Evolutionary conservation across 208 protist species (phyloP), one percentile per base, ranked within the genome.

Genomic region (Entamoeba invadens): DNA sequence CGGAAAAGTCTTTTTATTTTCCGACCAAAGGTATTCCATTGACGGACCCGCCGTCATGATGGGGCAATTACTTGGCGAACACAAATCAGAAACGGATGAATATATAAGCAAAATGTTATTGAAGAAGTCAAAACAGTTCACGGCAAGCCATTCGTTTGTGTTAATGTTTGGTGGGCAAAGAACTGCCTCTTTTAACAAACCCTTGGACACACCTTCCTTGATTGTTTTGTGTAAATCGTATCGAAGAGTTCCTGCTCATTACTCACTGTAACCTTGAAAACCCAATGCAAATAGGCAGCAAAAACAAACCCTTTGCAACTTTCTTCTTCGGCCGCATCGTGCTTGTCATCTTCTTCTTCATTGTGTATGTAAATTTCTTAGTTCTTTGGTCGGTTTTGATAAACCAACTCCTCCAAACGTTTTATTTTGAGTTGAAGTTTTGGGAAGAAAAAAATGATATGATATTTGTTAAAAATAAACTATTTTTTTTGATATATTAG

Each of bases 81-180:
- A 99, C 95, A 98, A 99, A 95, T 99, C 98, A n/a, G 98, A 98
- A 57, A 99, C 97, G 1, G 97, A 98, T 92, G 98, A 98, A 95
- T 99, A 99, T 38, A 99, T 95, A 72, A 99, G 97, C 94, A 99
- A 99, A 10, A 98, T 98, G 93, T 99, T 98, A 96, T 99, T 99
- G 97, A 99, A 99, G 95, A 99, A 99, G 95, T 99, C 98, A 4
- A 99, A 97, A 35, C 45, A 94, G 46, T 95, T 95, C 4, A 94
- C 94, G 18, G 94, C 94, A 12, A 95, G 2, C 94, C 94, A 95
- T 50, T 95, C 94, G 46, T 95, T 94, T 38, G 44, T 31, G 93
- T 95, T 94, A 92, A 94, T 94, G 4, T 92, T 92, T 92, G 94
- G 87, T n/a, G 94, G 94, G 44, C 95, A 92, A 14, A 50, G 91